A percentile compares a stretch with the other conserved stretches of the same genome.
These are phyloP conservation scores for Phytopythium cucurbitacearum DNA, from an alignment of 352 stramenopile species.

Conservation along the genomic window DNA sequence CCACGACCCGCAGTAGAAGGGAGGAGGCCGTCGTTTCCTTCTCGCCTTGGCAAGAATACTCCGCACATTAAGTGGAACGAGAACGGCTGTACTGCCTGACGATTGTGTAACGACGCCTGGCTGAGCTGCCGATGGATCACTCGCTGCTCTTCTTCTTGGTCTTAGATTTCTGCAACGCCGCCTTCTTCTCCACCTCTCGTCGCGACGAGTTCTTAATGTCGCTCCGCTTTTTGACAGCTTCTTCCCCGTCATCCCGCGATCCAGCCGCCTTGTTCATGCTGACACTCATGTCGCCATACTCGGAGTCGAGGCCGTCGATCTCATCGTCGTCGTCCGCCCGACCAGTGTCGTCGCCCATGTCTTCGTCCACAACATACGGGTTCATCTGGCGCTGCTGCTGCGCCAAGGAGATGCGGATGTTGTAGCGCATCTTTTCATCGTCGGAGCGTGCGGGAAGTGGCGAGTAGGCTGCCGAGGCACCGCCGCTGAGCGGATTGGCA, in stretches of 20 bases:
- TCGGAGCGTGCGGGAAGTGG: slow-evolving; percentile 23
- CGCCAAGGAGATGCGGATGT: slow-evolving; percentile 56
- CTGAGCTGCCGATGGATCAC: neutral
- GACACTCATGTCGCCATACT: slow-evolving; percentile 1
- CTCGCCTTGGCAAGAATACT: too few species aligned
- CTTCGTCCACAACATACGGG: slow-evolving; percentile 41
- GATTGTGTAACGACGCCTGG: neutral
- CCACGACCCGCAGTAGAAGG: slow-evolving; percentile 18
- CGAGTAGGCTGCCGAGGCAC: neutral
- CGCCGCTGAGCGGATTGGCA: slow-evolving; percentile 4
- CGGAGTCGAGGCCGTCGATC: slow-evolving; percentile 15
- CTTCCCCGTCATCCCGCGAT: neutral
- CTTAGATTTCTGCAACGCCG: slow-evolving; percentile 39
- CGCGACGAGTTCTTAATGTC: slow-evolving; percentile 66
- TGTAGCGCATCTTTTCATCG: slow-evolving; percentile 70
- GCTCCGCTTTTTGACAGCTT: slow-evolving; percentile 37
- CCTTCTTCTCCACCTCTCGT: slow-evolving; percentile 63
- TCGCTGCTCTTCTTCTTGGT: slow-evolving; percentile 26
- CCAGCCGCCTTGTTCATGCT: neutral
- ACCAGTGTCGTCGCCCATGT: slow-evolving; percentile 15
- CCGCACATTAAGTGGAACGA: too few species aligned
- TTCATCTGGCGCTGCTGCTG: slow-evolving; percentile 54
- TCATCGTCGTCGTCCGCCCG: slow-evolving; percentile 22
- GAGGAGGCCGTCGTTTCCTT: too few species aligned
- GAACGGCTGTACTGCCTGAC: too few species aligned